Evolutionary conservation across 306 rosid genomes (phyloP).

Genomic region (Morella rubra): DNA sequence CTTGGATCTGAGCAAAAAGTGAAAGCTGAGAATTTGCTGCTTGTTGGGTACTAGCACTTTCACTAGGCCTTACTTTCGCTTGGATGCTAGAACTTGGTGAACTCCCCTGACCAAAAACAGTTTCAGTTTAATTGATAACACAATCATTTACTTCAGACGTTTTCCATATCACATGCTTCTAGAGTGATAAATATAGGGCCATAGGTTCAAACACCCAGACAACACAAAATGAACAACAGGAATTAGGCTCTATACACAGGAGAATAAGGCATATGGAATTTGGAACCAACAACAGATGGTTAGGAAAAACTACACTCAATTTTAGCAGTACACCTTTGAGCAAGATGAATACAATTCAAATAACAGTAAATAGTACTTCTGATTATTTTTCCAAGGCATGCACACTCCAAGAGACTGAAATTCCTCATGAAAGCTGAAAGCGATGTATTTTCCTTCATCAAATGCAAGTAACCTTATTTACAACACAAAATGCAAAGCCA

Average conservation of each 20-base stretch:
- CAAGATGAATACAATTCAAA: background rate
- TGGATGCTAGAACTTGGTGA: conserved; percentile 43
- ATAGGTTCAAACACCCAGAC: background rate
- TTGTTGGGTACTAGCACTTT: conserved; percentile 42
- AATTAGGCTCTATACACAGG: background rate
- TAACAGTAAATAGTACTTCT: background rate
- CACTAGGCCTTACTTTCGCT: conserved; percentile 46
- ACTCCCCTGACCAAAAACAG: conserved; percentile 36
- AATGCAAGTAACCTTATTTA: background rate
- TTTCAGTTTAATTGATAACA: conserved; percentile 3
- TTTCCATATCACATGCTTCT: background rate
- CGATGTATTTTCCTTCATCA: background rate
- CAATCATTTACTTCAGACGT: background rate
- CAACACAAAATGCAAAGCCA: background rate
- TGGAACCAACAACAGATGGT: background rate
- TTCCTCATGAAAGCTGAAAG: background rate
- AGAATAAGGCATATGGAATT: background rate
- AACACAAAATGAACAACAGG: conserved; percentile 3
- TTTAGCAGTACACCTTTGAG: background rate
- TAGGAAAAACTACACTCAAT: background rate
- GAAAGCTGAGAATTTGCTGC: conserved; percentile 53
- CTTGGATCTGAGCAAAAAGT: conserved; percentile 48
- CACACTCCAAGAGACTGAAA: background rate
- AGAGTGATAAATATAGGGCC: background rate
- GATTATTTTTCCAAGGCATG: background rate